Base-by-base conservation (phyloP, 345 rosid species). In the Garcia nutans region DNA sequence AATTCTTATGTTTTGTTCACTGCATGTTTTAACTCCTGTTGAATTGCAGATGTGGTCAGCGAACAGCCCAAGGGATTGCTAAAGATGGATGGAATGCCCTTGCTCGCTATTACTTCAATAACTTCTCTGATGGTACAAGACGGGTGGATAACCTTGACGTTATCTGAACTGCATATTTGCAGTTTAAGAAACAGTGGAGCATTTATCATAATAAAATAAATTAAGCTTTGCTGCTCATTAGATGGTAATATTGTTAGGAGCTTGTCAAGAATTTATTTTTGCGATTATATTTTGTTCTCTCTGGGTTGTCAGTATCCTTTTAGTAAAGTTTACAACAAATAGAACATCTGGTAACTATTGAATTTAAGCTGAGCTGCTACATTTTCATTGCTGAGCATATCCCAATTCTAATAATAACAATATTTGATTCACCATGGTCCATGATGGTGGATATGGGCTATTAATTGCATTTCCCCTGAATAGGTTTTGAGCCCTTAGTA, bases 61-160 rank as follows among this genome's bases (percentile, higher is more conserved):
- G 98, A 75, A 92, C 98, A 49, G 70, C 86, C 74, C 93, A 92
- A 75, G 99, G 99, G 63, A 90, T 96, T 65, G 57, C 87, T 69
- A 92, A 96, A 17, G 99, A 96, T 70, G 91, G 96, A n/a, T 76
- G 78, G 82, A 92, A 94, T 81, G 83, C 99, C 70, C 93, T 96
- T 65, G 79, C 73, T 59, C 99, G 99, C 73, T 96, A 96, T 82
- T 96, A 96, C 78, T 86, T 96, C 76, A 96, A 96, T 81, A 96
- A 96, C 83, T 96, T 96, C 79, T 79, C 82, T 37, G 99, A 96
- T 80, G 99, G 99, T 84, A 93, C 87, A 62, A 96, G 85, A 84
- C 99, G 93, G 97, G 99, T 92, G 49, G 49, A 59, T 56, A 47
- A 69, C 16, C 26, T 61, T 65, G 64, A 15, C 65, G 8, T 16